Percentiles rank a stretch among this genome's conserved stretches.
Evolutionary conservation across 179 eudicot species (phyloP).

Genomic region (Camellia oleifera): DNA sequence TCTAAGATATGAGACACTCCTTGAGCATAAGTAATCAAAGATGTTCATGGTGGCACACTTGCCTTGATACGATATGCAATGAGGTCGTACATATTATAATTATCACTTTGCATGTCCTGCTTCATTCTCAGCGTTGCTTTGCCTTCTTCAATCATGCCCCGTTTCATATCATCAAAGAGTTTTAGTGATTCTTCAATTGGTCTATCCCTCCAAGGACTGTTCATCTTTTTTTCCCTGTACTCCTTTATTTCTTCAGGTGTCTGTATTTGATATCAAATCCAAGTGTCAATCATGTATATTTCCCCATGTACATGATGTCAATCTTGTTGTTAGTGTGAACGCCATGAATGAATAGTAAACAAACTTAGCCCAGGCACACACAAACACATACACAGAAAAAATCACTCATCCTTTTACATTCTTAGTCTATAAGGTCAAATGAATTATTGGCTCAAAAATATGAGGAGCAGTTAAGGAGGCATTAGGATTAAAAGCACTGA

Average conservation of each 20-base stretch:
- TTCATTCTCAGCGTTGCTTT: conserved; percentile 95
- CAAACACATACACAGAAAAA: too few relatives aligned
- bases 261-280: conserved; percentile 32
- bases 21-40: background rate
- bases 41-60: conserved; percentile 23
- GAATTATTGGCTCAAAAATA: too few relatives aligned
- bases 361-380: background rate
- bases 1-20: conserved; percentile 5
- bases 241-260: conserved; percentile 85
- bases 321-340: background rate
- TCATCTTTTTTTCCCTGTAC: conserved; percentile 81
- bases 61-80: conserved; percentile 98
- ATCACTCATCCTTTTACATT: too few relatives aligned
- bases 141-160: conserved; percentile 86
- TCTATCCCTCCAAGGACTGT: conserved; percentile 97
- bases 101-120: conserved; percentile 95
- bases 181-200: conserved; percentile 74
- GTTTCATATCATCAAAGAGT: conserved; percentile 84
- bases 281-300: conserved; percentile 3
- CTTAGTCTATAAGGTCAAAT: too few relatives aligned
- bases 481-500: background rate
- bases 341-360: background rate
- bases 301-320: background rate
- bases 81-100: conserved; percentile 90
- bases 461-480: too few relatives aligned